Evolutionary conservation across 176 grass and related monocot genomes (phyloP), one percentile per base, ranked within the genome.

Genomic region (Pontederia crassipes): DNA sequence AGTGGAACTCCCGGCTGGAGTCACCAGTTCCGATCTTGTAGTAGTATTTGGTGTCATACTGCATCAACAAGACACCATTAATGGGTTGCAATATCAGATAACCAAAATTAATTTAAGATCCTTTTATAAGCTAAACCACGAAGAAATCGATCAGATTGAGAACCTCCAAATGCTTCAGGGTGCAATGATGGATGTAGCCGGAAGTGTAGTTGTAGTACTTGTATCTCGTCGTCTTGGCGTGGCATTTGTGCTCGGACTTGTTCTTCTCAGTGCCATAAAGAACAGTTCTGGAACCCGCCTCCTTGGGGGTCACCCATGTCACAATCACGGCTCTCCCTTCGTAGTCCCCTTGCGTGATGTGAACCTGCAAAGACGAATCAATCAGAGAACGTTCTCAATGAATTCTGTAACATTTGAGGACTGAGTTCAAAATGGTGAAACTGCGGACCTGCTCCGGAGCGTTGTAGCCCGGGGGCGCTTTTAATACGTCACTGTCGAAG

Each of bases 181-280:
- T 89, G 79, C 72, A 87, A 27, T 95, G 89, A 61, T 95, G 89
- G 62, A 95, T 95, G 66, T 82, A 89, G 47, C 89, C 89, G 2
- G 89, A 89, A 11, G 85, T 95, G 47, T 95, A 95, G 16, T 85
- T 85, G 84, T 85, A 95, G 81, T 15, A 55, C 4, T 24, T 59
- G 28, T 59, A 59, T 12, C 57, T 18, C 0, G 57, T 59, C 32
- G 32, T 20, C 54, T 10, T 56, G 17, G 54, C 17, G 20, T 10
- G 54, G 54, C 17, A 8, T 8, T 26, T 2, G 15, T 8, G 14
- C 17, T 26, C 8, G n/a, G 2, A 10, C 17, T 26, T 26, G 54
- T 20, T 10, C 20, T 20, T 10, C 17, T 18, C 17, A 2, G 16
- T 56, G 54, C 54, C 54, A n/a, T 17, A 56, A 1, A n/a, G 15